These are phyloP conservation scores for Capsella rubella DNA, from an alignment of 441 rosid species.

Conservation along the genomic window DNA sequence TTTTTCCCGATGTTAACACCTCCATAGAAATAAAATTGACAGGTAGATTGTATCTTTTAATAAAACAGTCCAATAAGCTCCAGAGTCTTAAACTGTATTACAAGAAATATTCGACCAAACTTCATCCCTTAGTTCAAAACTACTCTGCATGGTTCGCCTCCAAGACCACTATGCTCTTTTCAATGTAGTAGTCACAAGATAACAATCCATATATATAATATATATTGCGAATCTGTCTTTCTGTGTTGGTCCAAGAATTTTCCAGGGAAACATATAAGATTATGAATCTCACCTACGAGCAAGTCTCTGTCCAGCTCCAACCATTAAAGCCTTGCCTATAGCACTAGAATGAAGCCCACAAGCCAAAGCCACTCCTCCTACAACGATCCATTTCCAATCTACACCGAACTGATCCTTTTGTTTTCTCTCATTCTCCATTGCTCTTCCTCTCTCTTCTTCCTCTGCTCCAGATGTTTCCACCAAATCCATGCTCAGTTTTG, in stretches of 20 bases:
- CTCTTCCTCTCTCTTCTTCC: constrained; percentile 56
- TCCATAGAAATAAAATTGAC: constrained; percentile 6
- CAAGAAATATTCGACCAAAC: constrained; percentile 23
- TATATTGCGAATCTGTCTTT: background rate
- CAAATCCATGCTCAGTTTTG: constrained; percentile 61
- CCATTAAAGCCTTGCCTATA: constrained; percentile 71
- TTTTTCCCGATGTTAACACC: background rate
- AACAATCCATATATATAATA: constrained; percentile 14
- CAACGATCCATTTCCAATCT: constrained; percentile 88
- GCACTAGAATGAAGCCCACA: constrained; percentile 78
- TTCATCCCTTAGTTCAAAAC: background rate
- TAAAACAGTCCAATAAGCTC: constrained; percentile 12
- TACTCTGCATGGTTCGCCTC: constrained; percentile 15
- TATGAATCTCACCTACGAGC: constrained; percentile 62
- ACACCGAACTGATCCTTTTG: constrained; percentile 31
- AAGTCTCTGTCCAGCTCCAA: constrained; percentile 87
- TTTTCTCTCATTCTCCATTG: constrained; percentile 18
- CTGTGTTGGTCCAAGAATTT: constrained; percentile 15
- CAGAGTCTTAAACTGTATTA: constrained; percentile 26
- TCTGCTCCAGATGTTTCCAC: constrained; percentile 46
- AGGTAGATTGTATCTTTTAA: constrained; percentile 4
- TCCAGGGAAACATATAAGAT: constrained; percentile 18
- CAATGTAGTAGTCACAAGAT: too few species aligned
- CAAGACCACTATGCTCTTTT: too few species aligned
- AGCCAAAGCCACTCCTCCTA: constrained; percentile 84